Conservation (phyloP, 1,284 basidiomycete genomes). For the Cutaneotrichosporon dermatis region DNA sequence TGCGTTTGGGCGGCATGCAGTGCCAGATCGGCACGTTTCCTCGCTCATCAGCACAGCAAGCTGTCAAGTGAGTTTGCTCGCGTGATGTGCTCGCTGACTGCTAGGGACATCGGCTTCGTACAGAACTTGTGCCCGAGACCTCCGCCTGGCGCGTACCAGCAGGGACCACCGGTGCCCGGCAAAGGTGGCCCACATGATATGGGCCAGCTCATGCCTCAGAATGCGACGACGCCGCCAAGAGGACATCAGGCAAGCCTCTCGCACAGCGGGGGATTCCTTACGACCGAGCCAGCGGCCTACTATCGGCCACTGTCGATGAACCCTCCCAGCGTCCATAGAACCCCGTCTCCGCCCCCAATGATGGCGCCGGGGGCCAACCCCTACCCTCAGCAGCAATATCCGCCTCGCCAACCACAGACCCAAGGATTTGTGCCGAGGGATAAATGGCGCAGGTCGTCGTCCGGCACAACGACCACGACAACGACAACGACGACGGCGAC, state of each 20-base stretch:
- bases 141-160: neutral
- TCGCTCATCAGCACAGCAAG: conserved; percentile 33
- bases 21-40: conserved; percentile 40
- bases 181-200: neutral
- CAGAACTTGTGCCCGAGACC: conserved; percentile 35
- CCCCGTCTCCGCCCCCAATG: neutral
- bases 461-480: conserved; percentile 29
- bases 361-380: neutral
- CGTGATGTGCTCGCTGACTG: conserved; percentile 1
- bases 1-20: conserved; percentile 64
- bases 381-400: neutral
- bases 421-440: neutral
- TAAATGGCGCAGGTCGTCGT: conserved; percentile 25
- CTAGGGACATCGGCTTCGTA: conserved; percentile 43
- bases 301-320: conserved; percentile 1
- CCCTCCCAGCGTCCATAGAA: neutral
- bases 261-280: neutral
- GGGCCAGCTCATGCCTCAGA: neutral
- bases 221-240: neutral
- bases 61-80: conserved; percentile 34
- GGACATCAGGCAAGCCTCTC: neutral
- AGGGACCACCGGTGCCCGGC: neutral
- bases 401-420: neutral
- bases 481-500: conserved; percentile 20
- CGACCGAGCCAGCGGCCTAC: neutral